Conservation (phyloP, 1,284 basidiomycete species). For the Apiotrichum montevideense region DNA sequence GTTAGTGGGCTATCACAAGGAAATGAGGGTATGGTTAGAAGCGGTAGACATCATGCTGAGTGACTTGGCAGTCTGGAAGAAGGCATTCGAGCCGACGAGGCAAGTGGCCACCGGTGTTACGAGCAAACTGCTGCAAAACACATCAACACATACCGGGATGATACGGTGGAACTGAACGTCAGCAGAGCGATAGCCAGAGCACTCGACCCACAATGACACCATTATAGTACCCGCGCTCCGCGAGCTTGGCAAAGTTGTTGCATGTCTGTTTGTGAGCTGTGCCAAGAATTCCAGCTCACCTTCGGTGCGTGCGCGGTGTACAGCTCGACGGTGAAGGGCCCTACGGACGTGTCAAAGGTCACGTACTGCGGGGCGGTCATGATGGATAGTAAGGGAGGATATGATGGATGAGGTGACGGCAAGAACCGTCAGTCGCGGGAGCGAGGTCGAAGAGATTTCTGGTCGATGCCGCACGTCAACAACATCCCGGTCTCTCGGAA, state of each 20-base stretch:
- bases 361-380: conserved; percentile 46
- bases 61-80: too few species aligned
- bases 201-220: conserved; percentile 52
- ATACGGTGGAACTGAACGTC: conserved; percentile 67
- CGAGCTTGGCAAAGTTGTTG: conserved; percentile 82
- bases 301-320: conserved; percentile 86
- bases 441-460: too few species aligned
- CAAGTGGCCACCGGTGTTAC: too few species aligned
- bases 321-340: conserved; percentile 80
- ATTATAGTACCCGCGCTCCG: conserved; percentile 72
- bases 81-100: too few species aligned
- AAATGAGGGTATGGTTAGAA: too few species aligned
- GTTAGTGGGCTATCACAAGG: too few species aligned
- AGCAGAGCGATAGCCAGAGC: conserved; percentile 27
- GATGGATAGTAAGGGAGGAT: too few species aligned
- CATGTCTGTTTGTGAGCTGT: conserved; percentile 60
- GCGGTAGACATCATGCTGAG: too few species aligned
- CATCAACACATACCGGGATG: conserved; percentile 58
- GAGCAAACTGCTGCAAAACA: not conserved
- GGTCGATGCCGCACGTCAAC: too few species aligned
- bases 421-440: too few species aligned
- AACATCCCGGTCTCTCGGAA: too few species aligned
- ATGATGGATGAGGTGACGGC: too few species aligned
- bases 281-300: conserved; percentile 46
- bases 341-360: conserved; percentile 76